Evolutionary conservation across 495 filamentous ascomycete species (phyloP).

Genomic region (Hypoxylon cercidicola): DNA sequence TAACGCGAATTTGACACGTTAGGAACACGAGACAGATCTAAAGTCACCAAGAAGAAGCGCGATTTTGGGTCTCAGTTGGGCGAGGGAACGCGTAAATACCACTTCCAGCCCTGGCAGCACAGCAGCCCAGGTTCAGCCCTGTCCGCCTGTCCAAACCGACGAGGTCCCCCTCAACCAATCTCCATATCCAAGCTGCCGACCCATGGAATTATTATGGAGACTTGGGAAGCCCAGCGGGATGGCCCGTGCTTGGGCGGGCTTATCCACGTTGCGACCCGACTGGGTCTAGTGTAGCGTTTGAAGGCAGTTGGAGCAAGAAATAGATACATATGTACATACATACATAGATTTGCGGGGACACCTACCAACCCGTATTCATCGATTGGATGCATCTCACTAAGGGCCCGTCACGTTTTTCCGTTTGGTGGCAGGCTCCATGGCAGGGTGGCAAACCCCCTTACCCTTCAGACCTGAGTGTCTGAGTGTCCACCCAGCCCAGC

Average conservation of each 20-base stretch:
- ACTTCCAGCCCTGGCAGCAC: background rate
- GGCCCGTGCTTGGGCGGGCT: slow-evolving; percentile 13
- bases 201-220: slow-evolving; percentile 2
- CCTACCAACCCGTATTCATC: too few species aligned
- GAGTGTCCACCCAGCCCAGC: too few species aligned
- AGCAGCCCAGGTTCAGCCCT: too few species aligned
- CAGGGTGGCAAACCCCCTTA: too few species aligned
- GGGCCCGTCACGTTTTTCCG: slow-evolving; percentile 20
- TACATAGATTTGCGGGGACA: too few species aligned
- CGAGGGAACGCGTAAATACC: slow-evolving; percentile 18
- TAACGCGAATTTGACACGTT: slow-evolving; percentile 16
- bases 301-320: too few species aligned
- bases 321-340: too few species aligned
- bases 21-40: background rate
- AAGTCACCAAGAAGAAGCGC: slow-evolving; percentile 3
- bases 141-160: too few species aligned
- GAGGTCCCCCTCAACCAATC: too few species aligned
- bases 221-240: slow-evolving; percentile 9
- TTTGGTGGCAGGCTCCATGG: background rate
- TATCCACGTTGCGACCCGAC: background rate
- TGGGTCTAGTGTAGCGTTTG: background rate
- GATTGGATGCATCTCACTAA: too few species aligned
- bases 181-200: too few species aligned
- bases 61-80: slow-evolving; percentile 6
- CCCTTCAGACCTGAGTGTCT: too few species aligned